Conservation (phyloP, 2,329 filamentous ascomycete genomes). For the Sphaerostilbella broomeana region DNA sequence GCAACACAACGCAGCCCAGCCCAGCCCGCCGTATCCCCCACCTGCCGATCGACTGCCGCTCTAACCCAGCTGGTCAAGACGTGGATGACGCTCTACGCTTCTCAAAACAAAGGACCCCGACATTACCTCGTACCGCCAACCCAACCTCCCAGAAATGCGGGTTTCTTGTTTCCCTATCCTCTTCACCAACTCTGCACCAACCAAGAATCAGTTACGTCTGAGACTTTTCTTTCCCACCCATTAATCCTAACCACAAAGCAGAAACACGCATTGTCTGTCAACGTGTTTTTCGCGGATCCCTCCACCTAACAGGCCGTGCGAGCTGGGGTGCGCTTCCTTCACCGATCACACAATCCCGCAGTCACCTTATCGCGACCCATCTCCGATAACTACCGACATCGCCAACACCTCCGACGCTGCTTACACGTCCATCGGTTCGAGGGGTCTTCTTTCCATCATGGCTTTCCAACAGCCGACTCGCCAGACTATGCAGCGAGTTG, state of each 20-base stretch:
- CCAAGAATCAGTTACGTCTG: slow-evolving; percentile 1
- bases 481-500: slow-evolving; percentile 44
- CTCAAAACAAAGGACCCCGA: no score
- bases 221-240: slow-evolving; percentile 1
- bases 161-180: not conserved
- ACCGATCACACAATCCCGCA: slow-evolving; percentile 1
- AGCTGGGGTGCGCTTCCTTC: slow-evolving; percentile 5
- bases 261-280: not conserved
- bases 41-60: no score
- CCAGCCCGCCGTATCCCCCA: no score
- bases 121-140: no score
- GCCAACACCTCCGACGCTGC: not conserved
- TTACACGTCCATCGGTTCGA: not conserved
- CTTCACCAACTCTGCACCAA: not conserved
- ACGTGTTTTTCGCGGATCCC: not conserved
- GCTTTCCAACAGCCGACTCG: slow-evolving; percentile 56
- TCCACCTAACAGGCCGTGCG: slow-evolving; percentile 3
- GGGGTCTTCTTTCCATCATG: slow-evolving; percentile 32
- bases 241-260: no score
- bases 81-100: no score
- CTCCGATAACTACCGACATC: slow-evolving; percentile 7
- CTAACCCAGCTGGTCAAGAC: slow-evolving; percentile 7
- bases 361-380: slow-evolving; percentile 9
- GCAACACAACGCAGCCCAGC: no score
- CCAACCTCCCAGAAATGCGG: no score